phyloP scores from a whole-genome alignment of 2,329 filamentous ascomycete genomes.

The Talaromyces piceae region DNA sequence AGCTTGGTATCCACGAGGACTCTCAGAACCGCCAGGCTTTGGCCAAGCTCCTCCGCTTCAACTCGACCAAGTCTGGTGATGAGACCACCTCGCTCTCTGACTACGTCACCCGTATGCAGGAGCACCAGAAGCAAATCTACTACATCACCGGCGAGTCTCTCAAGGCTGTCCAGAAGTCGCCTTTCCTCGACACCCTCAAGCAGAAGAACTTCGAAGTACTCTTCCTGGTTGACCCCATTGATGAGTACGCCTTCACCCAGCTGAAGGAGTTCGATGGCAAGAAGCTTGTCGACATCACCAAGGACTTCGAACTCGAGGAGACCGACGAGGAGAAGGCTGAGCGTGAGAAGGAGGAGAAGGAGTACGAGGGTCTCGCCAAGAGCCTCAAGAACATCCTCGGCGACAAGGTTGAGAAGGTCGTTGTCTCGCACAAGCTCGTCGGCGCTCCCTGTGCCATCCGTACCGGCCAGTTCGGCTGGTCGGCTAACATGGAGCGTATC shows the following conservation, averaged over 20 bases:
- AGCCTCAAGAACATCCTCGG: slow-evolving; percentile 97
- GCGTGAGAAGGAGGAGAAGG: slow-evolving; percentile 96
- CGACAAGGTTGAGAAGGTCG: slow-evolving; percentile 99
- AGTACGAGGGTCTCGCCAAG: slow-evolving; percentile 92
- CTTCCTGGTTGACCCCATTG: slow-evolving; percentile 98
- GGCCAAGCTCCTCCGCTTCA: slow-evolving; percentile 97
- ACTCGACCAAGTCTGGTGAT: slow-evolving; percentile 97
- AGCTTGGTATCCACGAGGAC: slow-evolving; percentile 99
- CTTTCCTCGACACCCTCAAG: slow-evolving; percentile 97
- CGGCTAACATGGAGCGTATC: slow-evolving; percentile 99
- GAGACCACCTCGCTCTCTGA: slow-evolving; percentile 90
- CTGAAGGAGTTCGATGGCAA: slow-evolving; percentile 99
- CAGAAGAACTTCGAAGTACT: slow-evolving; percentile 99
- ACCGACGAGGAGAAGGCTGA: slow-evolving; percentile 97
- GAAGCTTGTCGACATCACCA: slow-evolving; percentile 99
- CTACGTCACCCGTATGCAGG: slow-evolving; percentile 98
- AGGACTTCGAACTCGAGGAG: slow-evolving; percentile 99
- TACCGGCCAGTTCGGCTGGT: slow-evolving; percentile 99
- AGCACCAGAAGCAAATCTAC: slow-evolving; percentile 99
- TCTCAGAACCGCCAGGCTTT: slow-evolving; percentile 88
- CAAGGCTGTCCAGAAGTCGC: slow-evolving; percentile 96
- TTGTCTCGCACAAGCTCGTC: slow-evolving; percentile 95
- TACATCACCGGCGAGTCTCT: slow-evolving; percentile 99
- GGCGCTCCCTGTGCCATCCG: slow-evolving; percentile 96
- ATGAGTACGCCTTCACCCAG: slow-evolving; percentile 99